Evolutionary conservation across 306 rosid species (phyloP), one percentile per base, ranked within the genome.

Genomic region (Lagenaria siceraria): DNA sequence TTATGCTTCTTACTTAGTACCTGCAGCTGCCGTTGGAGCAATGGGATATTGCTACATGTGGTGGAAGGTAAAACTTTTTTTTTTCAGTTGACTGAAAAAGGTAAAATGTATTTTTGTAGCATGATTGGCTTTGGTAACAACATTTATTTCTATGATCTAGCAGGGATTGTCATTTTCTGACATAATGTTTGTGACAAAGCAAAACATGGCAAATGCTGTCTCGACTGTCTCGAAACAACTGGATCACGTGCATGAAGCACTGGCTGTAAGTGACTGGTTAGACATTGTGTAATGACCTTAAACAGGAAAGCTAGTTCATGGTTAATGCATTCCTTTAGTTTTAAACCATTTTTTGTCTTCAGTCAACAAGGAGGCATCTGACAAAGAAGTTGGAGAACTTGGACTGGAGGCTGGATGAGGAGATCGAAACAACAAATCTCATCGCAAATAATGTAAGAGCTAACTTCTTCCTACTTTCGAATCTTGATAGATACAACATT

Each of bases 31-130:
- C 55, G 64, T 92, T 55, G 98, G 90, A 83, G 94, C 88, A 73
- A 77, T 88, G 90, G 96, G 94, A 80, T 92, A 92, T 83, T 89
- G 91, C 78, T 90, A 86, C 87, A 88, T 89, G 96, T 81, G 93
- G 87, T 87, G 90, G 94, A 87, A 84, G 98, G 98, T 89, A 78
- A 80, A 66, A 9, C 10, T 42, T 25, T 24, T 4, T 43, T 21
- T 19, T 40, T n/a, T 69, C 18, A 13, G 75, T 12, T 22, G 18
- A 38, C 52, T 10, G 18, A 40, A 33, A 33, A 63, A 66, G 0
- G 18, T 11, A 14, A 69, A 12, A 46, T 40, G 52, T 46, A 46
- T 46, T 46, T 46, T 46, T 46, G 52, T 46, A 2, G 52, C 52
- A 46, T 0, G 52, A 46, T 46, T 13, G 49, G 5, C 18, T 0